Conservation (phyloP, 768 basidiomycete genomes). For the Boletus eberwhitei region DNA sequence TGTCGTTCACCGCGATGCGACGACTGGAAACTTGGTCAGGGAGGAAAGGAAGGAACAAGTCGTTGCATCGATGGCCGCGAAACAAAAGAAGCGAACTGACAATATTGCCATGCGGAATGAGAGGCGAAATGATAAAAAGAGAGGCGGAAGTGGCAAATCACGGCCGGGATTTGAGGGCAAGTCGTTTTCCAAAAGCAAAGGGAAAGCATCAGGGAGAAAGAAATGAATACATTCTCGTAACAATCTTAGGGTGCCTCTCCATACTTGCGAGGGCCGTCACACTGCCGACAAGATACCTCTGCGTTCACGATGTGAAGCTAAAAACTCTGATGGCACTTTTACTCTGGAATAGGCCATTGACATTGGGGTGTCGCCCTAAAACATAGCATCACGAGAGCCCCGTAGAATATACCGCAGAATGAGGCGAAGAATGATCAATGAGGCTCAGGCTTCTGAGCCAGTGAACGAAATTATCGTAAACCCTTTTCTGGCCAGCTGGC, state of each 20-base stretch:
- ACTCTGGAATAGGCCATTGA: background rate
- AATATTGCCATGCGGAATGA: conserved; percentile 89
- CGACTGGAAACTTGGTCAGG: conserved; percentile 45
- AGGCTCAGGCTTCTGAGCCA: background rate
- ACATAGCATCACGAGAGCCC: background rate
- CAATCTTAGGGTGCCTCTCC: background rate
- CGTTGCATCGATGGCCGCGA: conserved; percentile 70
- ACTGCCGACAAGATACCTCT: background rate
- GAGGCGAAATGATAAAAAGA: conserved; percentile 58
- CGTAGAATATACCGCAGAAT: too few species aligned
- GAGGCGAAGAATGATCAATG: background rate
- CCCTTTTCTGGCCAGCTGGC: too few species aligned
- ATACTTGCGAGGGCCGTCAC: background rate
- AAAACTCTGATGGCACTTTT: background rate
- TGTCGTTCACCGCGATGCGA: background rate
- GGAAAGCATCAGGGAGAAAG: conserved; percentile 25
- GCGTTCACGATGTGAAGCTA: background rate
- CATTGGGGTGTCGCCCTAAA: background rate
- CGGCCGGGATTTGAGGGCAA: conserved; percentile 90
- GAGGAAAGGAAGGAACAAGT: conserved; percentile 82
- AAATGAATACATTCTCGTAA: conserved; percentile 12
- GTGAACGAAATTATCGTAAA: background rate
- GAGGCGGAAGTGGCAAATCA: conserved; percentile 54
- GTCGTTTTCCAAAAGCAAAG: conserved; percentile 58
- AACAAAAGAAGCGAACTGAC: conserved; percentile 86